Conservation (phyloP, 441 rosid genomes). For the Pelargonium australe region DNA sequence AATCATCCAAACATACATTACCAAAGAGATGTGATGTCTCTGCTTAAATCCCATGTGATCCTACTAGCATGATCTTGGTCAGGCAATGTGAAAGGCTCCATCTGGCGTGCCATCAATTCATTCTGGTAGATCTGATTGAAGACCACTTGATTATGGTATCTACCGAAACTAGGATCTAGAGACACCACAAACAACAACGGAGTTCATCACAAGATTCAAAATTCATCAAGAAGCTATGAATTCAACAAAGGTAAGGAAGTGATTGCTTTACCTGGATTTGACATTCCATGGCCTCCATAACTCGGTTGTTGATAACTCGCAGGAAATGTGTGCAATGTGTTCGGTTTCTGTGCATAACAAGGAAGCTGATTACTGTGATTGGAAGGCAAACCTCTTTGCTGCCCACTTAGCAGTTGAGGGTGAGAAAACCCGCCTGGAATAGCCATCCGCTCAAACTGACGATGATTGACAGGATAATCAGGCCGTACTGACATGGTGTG, state of each 20-base stretch:
- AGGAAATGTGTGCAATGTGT: constrained; percentile 10
- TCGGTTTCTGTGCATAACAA: constrained; percentile 7
- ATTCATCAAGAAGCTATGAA: background rate
- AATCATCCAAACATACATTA: too few relatives aligned
- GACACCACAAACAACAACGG: background rate
- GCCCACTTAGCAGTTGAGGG: constrained; percentile 14
- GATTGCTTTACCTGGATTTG: constrained; percentile 17
- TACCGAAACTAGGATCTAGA: background rate
- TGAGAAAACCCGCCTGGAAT: constrained; percentile 14
- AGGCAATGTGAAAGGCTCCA: too few relatives aligned
- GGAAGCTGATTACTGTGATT: constrained; percentile 1
- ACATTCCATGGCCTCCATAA: background rate
- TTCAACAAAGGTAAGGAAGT: background rate
- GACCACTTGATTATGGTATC: background rate
- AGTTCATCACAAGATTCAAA: constrained; percentile 3
- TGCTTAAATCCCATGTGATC: too few relatives aligned
- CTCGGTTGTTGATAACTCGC: constrained; percentile 10
- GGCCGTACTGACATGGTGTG: constrained; percentile 15
- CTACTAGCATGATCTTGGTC: too few relatives aligned
- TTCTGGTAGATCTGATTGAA: constrained; percentile 6
- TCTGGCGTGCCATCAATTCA: too few relatives aligned
- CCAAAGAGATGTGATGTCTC: too few relatives aligned
- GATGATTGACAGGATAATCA: constrained; percentile 15
- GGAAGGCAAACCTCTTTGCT: constrained; percentile 11
- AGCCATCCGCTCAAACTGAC: constrained; percentile 15